Evolutionary conservation across 768 basidiomycete species (phyloP), one percentile per base, ranked within the genome.

Genomic region (Boletus sp.): DNA sequence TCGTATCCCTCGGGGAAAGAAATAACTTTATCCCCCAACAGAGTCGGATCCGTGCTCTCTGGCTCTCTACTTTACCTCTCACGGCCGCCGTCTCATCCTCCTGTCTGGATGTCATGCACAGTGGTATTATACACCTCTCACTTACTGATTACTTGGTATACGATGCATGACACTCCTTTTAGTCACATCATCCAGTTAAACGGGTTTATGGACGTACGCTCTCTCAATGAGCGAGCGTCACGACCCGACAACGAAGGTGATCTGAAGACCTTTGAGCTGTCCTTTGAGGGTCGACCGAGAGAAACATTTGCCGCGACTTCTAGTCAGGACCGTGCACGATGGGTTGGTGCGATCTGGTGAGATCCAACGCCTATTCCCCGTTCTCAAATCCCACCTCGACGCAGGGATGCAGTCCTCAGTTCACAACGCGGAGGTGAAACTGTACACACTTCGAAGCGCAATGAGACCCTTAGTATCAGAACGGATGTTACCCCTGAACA

Each of bases 321-420:
- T 21, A 78, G 82, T 27, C 76, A 79, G 54, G 85, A 87, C 52
- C 75, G 88, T 47, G 87, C 86, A 4, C 78, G 77, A 9, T 90
- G 88, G 88, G 78, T 90, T 47, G 85, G 84, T 61, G 80, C 83
- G 4, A 81, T 90, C 44, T 90, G 88, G 88, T 88, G 66, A 63
- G 76, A 33, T 45, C 21, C 51, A 49, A 50, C 10, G 10, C 8
- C 21, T 35, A 32, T 43, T 13, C 2, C 47, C 7, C 33, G 27
- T 23, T 35, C 23, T 4, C 1, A 15, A 42, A 49, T 37, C 42
- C 53, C 27, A 60, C 55, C 37, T 52, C 14, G 38, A 19, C 37
- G 5, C 59, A 87, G 87, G 87, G 84, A 88, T 64, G 73, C 75
- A 5, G 73, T 87, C 25, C 70, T 88, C 32, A 72, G 75, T 7